phyloP scores from a whole-genome alignment of 139 green algal species.

The Edaphochlamys debaryana region DNA sequence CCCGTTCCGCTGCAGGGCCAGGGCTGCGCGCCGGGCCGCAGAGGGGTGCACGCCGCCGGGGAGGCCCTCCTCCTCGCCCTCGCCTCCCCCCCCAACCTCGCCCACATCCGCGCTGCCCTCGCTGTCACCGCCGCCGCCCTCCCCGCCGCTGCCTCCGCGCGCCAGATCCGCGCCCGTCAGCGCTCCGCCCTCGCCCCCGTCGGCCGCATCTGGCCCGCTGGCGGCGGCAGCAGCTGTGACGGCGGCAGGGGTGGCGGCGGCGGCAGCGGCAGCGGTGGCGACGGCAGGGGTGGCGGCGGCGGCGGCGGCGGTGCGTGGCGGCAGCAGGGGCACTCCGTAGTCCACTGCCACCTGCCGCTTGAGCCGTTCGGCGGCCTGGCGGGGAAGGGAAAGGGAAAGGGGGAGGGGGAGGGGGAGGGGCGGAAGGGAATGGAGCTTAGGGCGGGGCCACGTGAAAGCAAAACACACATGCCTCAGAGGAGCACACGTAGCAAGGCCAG shows the following conservation, averaged over 20 bases:
- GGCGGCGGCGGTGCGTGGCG: slow-evolving; percentile 14
- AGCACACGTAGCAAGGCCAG: no score
- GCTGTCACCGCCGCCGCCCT: background rate
- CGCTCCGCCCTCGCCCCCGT: background rate
- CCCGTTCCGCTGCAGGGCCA: slow-evolving; percentile 49
- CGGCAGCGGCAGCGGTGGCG: slow-evolving; percentile 9
- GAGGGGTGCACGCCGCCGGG: slow-evolving; percentile 16
- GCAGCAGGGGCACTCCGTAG: slow-evolving; percentile 69
- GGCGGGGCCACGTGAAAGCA: no score
- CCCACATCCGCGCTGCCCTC: background rate
- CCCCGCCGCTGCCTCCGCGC: slow-evolving; percentile 15
- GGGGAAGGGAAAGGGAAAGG: slow-evolving; percentile 36
- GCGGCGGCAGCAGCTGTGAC: no score
- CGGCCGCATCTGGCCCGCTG: background rate
- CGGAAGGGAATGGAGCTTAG: no score
- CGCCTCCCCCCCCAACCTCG: background rate
- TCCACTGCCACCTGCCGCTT: slow-evolving; percentile 72
- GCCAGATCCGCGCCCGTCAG: slow-evolving; percentile 9
- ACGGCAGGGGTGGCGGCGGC: slow-evolving; percentile 53
- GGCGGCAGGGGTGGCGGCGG: slow-evolving; percentile 39
- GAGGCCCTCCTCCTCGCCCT: background rate
- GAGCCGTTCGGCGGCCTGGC: slow-evolving; percentile 66
- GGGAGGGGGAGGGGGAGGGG: background rate
- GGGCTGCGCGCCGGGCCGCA: slow-evolving; percentile 45
- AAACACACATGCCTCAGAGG: no score